These are phyloP conservation scores for Metarhizium anisopliae DNA, from an alignment of 2,329 filamentous ascomycete species.

Conservation along the genomic window DNA sequence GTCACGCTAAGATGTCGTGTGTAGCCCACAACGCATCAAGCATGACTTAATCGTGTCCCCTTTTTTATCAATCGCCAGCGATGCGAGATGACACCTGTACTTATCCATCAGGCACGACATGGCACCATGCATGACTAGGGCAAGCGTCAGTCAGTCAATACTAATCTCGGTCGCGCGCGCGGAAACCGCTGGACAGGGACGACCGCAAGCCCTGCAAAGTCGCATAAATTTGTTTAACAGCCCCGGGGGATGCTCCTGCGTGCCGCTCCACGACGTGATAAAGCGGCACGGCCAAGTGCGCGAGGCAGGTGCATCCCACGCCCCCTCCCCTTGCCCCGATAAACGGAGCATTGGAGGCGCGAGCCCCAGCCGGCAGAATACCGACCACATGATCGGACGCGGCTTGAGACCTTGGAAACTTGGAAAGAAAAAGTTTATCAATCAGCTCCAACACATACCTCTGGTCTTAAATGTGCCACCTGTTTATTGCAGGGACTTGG, in stretches of 20 bases:
- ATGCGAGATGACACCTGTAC: background rate
- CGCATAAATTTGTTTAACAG: background rate
- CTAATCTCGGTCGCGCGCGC: background rate
- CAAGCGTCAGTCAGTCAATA: background rate
- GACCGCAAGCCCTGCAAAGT: no score
- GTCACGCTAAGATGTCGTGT: no score
- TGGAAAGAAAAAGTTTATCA: background rate
- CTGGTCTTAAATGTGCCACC: background rate
- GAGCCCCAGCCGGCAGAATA: background rate
- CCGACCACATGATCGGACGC: background rate
- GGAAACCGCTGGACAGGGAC: background rate
- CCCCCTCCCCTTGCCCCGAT: background rate
- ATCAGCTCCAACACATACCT: background rate
- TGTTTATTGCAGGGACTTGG: background rate
- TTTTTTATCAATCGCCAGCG: conserved; percentile 1
- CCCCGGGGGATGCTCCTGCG: no score
- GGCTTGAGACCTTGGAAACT: background rate
- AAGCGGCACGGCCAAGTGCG: no score
- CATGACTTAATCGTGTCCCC: background rate
- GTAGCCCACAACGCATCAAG: background rate
- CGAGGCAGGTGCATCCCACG: no score
- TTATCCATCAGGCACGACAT: background rate
- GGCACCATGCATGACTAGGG: background rate
- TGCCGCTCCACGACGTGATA: no score
- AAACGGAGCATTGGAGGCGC: background rate